These are phyloP conservation scores for Penicillium sp. DNA, from an alignment of 2,329 filamentous ascomycete genomes.

Conservation along the genomic window DNA sequence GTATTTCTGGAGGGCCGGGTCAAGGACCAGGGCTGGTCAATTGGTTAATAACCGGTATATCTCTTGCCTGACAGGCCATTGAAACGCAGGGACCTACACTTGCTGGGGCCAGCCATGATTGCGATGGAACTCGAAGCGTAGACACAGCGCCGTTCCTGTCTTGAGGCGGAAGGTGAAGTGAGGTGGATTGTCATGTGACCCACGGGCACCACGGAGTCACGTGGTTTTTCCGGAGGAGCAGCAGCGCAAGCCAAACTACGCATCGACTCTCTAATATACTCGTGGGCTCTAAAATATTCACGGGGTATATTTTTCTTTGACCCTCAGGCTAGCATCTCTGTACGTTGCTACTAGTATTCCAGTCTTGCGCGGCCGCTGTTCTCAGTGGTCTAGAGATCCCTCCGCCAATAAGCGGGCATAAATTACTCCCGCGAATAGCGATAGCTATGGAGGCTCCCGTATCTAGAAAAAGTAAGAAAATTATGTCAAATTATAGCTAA, in stretches of 20 bases:
- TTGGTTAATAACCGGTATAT: conserved; percentile 58
- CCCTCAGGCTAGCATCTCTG: neutral
- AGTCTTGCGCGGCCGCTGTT: neutral
- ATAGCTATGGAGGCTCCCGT: neutral
- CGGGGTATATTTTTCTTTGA: neutral
- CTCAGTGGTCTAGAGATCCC: neutral
- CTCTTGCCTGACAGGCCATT: neutral
- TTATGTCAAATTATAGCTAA: conserved; percentile 1
- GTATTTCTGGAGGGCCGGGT: conserved; percentile 57
- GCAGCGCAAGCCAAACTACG: neutral
- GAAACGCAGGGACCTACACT: conserved; percentile 43
- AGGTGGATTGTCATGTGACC: conserved; percentile 15
- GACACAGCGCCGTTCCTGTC: conserved; percentile 19
- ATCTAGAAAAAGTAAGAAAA: neutral
- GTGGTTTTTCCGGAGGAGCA: neutral
- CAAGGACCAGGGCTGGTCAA: conserved; percentile 51
- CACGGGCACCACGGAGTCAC: neutral
- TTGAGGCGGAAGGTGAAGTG: conserved; percentile 28
- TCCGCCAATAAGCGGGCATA: neutral
- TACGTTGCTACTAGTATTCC: neutral
- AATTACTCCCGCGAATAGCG: neutral
- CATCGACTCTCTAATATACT: neutral
- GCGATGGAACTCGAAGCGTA: conserved; percentile 31
- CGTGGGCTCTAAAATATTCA: neutral
- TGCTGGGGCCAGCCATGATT: conserved; percentile 60